A percentile compares a stretch with the other conserved stretches of the same genome.
These are phyloP conservation scores for Tulasnella sp. DNA, from an alignment of 768 basidiomycete species.

Conservation along the genomic window DNA sequence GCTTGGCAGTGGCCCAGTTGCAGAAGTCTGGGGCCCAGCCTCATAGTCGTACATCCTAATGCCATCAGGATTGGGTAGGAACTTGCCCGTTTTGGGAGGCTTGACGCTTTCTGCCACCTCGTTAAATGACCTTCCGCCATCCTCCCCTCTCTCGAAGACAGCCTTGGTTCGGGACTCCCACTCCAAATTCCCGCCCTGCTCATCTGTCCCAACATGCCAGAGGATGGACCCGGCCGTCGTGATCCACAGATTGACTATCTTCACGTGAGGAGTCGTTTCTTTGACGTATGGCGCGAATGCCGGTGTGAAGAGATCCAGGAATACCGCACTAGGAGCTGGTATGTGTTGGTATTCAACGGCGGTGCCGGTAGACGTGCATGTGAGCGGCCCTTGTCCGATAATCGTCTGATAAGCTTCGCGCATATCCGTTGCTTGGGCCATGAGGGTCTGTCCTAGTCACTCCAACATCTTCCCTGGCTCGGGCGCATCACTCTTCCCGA, in stretches of 20 bases:
- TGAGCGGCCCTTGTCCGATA: neutral
- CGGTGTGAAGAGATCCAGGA: neutral
- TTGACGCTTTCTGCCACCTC: neutral
- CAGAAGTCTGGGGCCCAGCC: neutral
- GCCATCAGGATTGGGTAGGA: neutral
- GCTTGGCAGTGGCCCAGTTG: neutral
- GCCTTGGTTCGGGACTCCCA: neutral
- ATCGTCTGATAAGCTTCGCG: no score
- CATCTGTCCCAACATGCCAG: neutral
- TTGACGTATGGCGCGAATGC: neutral
- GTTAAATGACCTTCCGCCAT: neutral
- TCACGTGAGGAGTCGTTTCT: neutral
- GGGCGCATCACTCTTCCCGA: neutral
- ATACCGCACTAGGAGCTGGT: neutral
- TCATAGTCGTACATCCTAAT: neutral
- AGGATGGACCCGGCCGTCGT: neutral
- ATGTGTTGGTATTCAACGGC: neutral
- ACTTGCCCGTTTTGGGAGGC: neutral
- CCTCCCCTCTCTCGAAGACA: neutral
- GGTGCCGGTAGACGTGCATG: neutral
- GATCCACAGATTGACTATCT: neutral
- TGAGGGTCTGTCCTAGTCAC: neutral
- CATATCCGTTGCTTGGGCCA: neutral
- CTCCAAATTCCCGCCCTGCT: neutral
- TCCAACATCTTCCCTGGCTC: neutral